A percentile compares a stretch with the other conserved stretches of the same genome.
These are phyloP conservation scores for Brachypodium distachyon DNA, from an alignment of 202 grass and related monocot genomes.

Conservation along the genomic window DNA sequence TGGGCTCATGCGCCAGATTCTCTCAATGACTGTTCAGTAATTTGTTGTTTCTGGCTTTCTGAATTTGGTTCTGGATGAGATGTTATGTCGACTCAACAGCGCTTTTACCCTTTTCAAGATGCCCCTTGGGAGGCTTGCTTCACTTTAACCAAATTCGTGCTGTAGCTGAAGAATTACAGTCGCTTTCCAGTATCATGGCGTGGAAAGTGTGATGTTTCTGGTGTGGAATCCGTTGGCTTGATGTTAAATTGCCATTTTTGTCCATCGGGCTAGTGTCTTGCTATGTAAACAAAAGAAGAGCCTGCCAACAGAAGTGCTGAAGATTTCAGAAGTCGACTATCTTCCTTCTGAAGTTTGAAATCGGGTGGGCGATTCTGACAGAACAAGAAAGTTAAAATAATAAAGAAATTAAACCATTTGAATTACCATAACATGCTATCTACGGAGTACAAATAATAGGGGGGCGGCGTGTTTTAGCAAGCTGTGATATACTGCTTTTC, in stretches of 20 bases:
- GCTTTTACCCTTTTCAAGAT: not conserved
- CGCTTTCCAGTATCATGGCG: not conserved
- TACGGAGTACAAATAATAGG: too few species aligned
- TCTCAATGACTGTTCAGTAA: slow-evolving; percentile 84
- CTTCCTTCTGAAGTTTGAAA: too few species aligned
- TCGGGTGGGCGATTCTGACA: too few species aligned
- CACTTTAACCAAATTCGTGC: not conserved
- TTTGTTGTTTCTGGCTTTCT: not conserved
- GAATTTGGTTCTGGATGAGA: not conserved
- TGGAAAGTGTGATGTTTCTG: not conserved
- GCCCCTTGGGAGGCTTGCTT: not conserved
- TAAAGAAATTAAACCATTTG: too few species aligned
- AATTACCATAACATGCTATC: too few species aligned
- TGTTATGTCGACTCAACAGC: not conserved
- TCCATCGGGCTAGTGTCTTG: too few species aligned
- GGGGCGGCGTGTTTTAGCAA: too few species aligned
- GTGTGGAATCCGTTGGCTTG: not conserved
- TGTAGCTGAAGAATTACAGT: not conserved
- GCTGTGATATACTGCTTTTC: too few species aligned
- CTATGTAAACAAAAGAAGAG: too few species aligned
- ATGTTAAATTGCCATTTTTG: not conserved
- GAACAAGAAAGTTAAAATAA: too few species aligned
- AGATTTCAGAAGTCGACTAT: too few species aligned
- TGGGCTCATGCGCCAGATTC: slow-evolving; percentile 65
- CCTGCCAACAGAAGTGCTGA: too few species aligned